Evolutionary conservation across 2,329 filamentous ascomycete species (phyloP).

Genomic region (Penicillium oxalicum): DNA sequence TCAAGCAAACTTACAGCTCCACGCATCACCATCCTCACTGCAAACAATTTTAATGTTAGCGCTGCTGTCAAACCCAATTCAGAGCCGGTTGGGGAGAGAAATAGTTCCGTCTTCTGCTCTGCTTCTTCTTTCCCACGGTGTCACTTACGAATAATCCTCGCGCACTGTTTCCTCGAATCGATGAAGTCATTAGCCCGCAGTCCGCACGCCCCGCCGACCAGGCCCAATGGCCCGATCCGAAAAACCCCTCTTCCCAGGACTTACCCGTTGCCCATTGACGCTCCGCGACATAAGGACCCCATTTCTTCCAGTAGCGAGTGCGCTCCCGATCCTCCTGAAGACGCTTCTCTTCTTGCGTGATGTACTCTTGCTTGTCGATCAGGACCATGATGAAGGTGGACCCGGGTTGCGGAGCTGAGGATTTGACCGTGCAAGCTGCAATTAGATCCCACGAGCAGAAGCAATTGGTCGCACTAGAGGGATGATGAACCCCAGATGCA

Average conservation of each 20-base stretch:
- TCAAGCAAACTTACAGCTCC: constrained; percentile 67
- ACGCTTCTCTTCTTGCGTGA: constrained; percentile 84
- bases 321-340: constrained; percentile 78
- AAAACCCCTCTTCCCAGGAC: constrained; percentile 18
- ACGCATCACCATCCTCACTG: constrained; percentile 80
- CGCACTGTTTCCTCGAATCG: constrained; percentile 52
- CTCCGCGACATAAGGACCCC: constrained; percentile 90
- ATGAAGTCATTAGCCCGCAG: constrained; percentile 22
- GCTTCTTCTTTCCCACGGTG: neutral
- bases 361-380: constrained; percentile 78
- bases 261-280: constrained; percentile 90
- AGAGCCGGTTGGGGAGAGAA: constrained; percentile 1
- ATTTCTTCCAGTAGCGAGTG: constrained; percentile 95
- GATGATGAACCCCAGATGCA: neutral
- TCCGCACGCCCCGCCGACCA: neutral
- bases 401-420: constrained; percentile 4
- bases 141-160: constrained; percentile 76
- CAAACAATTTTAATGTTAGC: constrained; percentile 24
- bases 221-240: too few species aligned
- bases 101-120: neutral
- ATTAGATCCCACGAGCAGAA: neutral
- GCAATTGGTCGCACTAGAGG: neutral
- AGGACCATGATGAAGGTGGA: constrained; percentile 63
- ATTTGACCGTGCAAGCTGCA: neutral
- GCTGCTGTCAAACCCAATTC: constrained; percentile 10